phyloP scores from a whole-genome alignment of 768 basidiomycete genomes.

The Melanogaster broomeanus region DNA sequence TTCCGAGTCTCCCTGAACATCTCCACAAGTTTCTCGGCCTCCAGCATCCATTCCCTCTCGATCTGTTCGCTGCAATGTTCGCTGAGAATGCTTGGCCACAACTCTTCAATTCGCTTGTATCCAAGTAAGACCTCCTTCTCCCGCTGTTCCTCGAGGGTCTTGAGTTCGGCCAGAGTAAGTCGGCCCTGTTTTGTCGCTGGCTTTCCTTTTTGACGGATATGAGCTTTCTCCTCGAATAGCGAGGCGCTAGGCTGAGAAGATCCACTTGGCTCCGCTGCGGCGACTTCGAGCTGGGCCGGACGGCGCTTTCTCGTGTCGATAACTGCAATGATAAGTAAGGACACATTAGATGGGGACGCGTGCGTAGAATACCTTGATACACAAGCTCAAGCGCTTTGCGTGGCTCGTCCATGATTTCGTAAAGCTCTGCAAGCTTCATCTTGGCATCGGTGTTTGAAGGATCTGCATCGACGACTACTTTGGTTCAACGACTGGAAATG shows the following conservation, averaged over 20 bases:
- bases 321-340: slow-evolving; percentile 32
- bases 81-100: slow-evolving; percentile 58
- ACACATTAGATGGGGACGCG: neutral
- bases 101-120: slow-evolving; percentile 58
- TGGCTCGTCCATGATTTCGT: slow-evolving; percentile 81
- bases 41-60: slow-evolving; percentile 73
- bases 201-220: slow-evolving; percentile 39
- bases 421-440: slow-evolving; percentile 89
- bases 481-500: neutral
- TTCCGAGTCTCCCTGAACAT: slow-evolving; percentile 85
- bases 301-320: slow-evolving; percentile 57
- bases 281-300: slow-evolving; percentile 17
- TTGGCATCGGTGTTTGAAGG: slow-evolving; percentile 80
- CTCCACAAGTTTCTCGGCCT: slow-evolving; percentile 86
- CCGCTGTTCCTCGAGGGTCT: slow-evolving; percentile 59
- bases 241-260: slow-evolving; percentile 42
- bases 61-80: slow-evolving; percentile 48
- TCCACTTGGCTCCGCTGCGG: slow-evolving; percentile 9
- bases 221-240: slow-evolving; percentile 61
- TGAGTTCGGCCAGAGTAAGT: slow-evolving; percentile 55
- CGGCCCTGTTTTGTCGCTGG: slow-evolving; percentile 40
- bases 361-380: slow-evolving; percentile 62
- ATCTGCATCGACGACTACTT: slow-evolving; percentile 69
- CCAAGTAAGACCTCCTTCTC: slow-evolving; percentile 62
- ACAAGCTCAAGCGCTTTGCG: slow-evolving; percentile 83